Conservation (phyloP, 1,284 basidiomycete species). For the Marasmius fiardii region DNA sequence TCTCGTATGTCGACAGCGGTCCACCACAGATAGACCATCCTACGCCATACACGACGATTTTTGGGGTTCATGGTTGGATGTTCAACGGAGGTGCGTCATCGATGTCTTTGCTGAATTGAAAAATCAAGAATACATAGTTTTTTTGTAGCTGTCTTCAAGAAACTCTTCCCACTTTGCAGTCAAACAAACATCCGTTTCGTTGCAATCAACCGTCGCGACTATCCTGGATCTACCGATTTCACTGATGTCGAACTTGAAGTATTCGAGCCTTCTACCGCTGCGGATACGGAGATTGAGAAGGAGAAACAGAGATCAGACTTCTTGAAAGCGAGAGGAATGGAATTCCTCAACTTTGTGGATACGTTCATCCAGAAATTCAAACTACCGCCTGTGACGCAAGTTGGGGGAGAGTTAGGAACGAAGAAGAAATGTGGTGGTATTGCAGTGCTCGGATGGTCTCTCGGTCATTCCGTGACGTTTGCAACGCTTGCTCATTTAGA, state of each 20-base stretch:
- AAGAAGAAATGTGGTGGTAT: conserved; percentile 1
- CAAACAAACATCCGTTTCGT: conserved; percentile 11
- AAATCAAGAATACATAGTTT: not conserved
- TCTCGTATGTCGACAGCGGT: not conserved
- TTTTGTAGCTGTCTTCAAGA: conserved; percentile 8
- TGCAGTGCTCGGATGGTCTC: conserved; percentile 4
- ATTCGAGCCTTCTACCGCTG: conserved; percentile 5
- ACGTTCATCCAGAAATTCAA: conserved; percentile 1
- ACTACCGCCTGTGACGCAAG: not conserved
- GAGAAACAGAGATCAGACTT: not conserved
- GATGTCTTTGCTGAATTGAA: not conserved
- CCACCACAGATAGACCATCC: not conserved
- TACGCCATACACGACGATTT: not conserved
- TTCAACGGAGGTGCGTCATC: not conserved
- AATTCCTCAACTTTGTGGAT: conserved; percentile 6
- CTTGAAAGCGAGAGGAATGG: not conserved
- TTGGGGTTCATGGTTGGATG: not conserved
- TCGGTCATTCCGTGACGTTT: not conserved
- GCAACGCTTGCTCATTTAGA: not conserved
- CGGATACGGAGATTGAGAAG: not conserved
- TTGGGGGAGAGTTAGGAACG: not conserved
- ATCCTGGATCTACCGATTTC: conserved; percentile 17
- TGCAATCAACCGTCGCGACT: conserved; percentile 16
- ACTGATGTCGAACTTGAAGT: conserved; percentile 13
- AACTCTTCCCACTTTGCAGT: conserved; percentile 1